phyloP scores from a whole-genome alignment of 1,284 basidiomycete species.

The Mycosarcoma maydis region DNA sequence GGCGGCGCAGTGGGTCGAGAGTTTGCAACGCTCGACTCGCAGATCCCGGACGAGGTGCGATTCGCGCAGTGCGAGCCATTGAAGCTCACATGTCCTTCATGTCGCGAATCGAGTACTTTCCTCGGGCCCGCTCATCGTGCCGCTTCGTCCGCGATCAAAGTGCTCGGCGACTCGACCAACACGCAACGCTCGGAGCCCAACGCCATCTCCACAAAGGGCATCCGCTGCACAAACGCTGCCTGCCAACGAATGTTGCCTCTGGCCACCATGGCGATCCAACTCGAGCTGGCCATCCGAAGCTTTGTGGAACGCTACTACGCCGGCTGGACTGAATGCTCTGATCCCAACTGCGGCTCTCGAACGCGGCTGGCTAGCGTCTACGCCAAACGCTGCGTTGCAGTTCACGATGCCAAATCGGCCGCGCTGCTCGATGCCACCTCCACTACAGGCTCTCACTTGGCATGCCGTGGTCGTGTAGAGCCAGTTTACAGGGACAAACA shows the following conservation, averaged over 20 bases:
- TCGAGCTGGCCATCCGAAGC: constrained; percentile 83
- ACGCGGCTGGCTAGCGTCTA: constrained; percentile 94
- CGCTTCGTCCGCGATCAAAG: not conserved
- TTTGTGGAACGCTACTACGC: constrained; percentile 87
- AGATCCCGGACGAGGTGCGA: constrained; percentile 85
- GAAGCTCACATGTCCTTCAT: constrained; percentile 49
- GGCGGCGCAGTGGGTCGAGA: constrained; percentile 69
- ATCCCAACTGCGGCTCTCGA: constrained; percentile 80
- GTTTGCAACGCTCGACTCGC: constrained; percentile 87
- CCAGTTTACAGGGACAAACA: constrained; percentile 57
- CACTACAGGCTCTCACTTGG: constrained; percentile 2
- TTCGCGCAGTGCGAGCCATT: constrained; percentile 68
- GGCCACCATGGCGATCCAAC: constrained; percentile 71
- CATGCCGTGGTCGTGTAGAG: constrained; percentile 52
- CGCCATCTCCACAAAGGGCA: constrained; percentile 38
- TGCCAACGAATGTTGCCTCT: constrained; percentile 32
- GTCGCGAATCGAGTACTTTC: constrained; percentile 34
- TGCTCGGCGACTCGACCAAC: constrained; percentile 23
- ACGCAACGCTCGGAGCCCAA: constrained; percentile 4
- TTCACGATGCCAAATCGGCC: constrained; percentile 35
- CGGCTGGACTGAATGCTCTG: constrained; percentile 86
- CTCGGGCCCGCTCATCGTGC: constrained; percentile 33
- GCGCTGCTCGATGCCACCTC: constrained; percentile 21
- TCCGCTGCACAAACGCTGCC: constrained; percentile 34
- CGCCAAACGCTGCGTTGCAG: constrained; percentile 71